These are phyloP conservation scores for Lepidium aucheri DNA, from an alignment of 345 rosid genomes.

Conservation along the genomic window DNA sequence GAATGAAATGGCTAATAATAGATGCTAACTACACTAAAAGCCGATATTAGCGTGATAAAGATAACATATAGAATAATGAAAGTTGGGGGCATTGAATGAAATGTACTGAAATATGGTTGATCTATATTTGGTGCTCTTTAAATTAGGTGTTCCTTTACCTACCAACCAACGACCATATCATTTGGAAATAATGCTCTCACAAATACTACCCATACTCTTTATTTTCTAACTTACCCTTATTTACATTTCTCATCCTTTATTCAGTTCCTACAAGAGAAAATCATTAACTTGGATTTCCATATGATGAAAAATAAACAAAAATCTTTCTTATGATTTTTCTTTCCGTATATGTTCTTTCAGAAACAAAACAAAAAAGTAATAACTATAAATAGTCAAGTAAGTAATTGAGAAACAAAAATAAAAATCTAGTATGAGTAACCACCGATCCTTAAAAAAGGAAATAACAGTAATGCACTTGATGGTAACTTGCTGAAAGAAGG, in stretches of 20 bases:
- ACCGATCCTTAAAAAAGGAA: slow-evolving; percentile 5
- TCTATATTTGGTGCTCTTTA: slow-evolving; percentile 14
- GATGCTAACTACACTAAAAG: background rate
- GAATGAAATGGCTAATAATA: background rate
- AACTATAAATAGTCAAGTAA: too few species aligned
- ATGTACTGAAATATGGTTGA: slow-evolving; percentile 11
- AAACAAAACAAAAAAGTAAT: background rate
- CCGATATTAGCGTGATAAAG: background rate
- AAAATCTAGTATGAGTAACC: background rate
- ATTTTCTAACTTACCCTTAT: background rate
- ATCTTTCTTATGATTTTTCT: background rate
- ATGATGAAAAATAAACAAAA: background rate
- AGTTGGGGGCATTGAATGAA: slow-evolving; percentile 17
- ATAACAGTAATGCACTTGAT: slow-evolving; percentile 3
- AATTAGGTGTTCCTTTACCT: slow-evolving; percentile 9
- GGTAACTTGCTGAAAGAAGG: background rate
- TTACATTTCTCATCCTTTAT: background rate
- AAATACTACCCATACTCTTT: background rate
- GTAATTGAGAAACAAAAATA: background rate
- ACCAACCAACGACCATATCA: slow-evolving; percentile 16
- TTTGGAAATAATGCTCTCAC: slow-evolving; percentile 2
- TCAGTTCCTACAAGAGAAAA: background rate
- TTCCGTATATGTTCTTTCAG: background rate
- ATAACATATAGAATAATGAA: background rate
- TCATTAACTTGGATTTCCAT: too few species aligned